Percentiles rank a stretch among this genome's conserved stretches.
Conservation (phyloP, 352 stramenopile genomes). For the Aphanomyces stellatus region DNA sequence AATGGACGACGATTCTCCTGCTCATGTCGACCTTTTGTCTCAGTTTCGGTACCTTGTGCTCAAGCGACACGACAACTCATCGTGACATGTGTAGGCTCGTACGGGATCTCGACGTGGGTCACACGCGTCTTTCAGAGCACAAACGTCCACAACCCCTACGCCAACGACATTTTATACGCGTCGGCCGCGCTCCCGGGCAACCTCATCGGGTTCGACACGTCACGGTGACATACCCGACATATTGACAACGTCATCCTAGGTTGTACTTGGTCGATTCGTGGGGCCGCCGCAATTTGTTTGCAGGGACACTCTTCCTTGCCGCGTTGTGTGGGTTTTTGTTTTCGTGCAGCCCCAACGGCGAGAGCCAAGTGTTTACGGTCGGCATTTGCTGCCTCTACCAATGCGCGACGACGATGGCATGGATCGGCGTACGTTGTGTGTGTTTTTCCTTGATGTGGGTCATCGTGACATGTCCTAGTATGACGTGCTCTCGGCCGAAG, state of each 20-base stretch:
- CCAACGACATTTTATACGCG: constrained; percentile 89
- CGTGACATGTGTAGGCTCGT: constrained; percentile 36
- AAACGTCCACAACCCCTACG: constrained; percentile 79
- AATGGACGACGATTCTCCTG: constrained; percentile 50
- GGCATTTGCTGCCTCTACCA: constrained; percentile 86
- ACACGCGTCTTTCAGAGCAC: constrained; percentile 86
- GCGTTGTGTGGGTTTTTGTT: constrained; percentile 63
- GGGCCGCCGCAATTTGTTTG: constrained; percentile 60
- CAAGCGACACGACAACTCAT: neutral
- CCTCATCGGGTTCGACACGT: constrained; percentile 48
- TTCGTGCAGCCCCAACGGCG: constrained; percentile 60
- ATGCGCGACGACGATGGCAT: constrained; percentile 79
- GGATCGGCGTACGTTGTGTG: constrained; percentile 72
- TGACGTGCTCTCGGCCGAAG: constrained; percentile 84
- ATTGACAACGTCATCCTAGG: constrained; percentile 22
- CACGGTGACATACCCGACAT: neutral
- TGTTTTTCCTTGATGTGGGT: neutral
- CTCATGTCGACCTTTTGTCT: constrained; percentile 64
- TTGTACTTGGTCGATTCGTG: constrained; percentile 66
- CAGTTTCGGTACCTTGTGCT: constrained; percentile 46
- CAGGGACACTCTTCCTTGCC: constrained; percentile 56
- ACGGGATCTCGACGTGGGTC: constrained; percentile 92
- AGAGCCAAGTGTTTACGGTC: constrained; percentile 67
- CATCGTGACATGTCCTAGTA: no score
- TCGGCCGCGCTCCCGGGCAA: constrained; percentile 86